Evolutionary conservation across 2,329 filamentous ascomycete genomes (phyloP).

Genomic region (Neophaeococcomyces aloes): DNA sequence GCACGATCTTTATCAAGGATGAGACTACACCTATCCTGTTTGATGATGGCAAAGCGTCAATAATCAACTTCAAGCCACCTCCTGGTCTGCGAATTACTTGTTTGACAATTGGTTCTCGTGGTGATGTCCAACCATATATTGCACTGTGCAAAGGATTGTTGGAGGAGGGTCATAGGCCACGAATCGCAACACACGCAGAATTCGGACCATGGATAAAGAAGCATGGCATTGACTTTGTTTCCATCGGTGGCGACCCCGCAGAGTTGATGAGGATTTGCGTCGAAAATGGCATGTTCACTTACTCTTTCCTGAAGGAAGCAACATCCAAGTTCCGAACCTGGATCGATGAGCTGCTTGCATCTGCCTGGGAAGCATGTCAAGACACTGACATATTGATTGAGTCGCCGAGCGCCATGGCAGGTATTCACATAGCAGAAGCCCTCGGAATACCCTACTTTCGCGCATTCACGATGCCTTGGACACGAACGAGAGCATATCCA

Average conservation of each 20-base stretch:
- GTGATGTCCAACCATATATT: slow-evolving; percentile 96
- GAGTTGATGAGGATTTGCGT: slow-evolving; percentile 95
- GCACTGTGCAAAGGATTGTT: slow-evolving; percentile 83
- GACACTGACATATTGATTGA: slow-evolving; percentile 85
- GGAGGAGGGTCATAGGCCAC: slow-evolving; percentile 73
- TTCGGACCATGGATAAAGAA: slow-evolving; percentile 80
- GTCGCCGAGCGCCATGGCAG: slow-evolving; percentile 91
- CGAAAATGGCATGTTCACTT: slow-evolving; percentile 94
- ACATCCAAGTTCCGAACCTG: slow-evolving; percentile 83
- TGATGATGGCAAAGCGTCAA: slow-evolving; percentile 77
- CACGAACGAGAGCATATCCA: slow-evolving; percentile 84
- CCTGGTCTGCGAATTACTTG: slow-evolving; percentile 77
- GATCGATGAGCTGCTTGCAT: slow-evolving; percentile 77
- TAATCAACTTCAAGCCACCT: slow-evolving; percentile 80
- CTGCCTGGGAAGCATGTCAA: slow-evolving; percentile 74
- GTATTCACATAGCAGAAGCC: slow-evolving; percentile 93
- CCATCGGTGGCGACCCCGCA: slow-evolving; percentile 79
- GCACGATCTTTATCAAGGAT: slow-evolving; percentile 10
- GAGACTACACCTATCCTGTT: slow-evolving; percentile 67
- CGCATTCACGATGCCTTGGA: slow-evolving; percentile 98
- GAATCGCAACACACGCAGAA: slow-evolving; percentile 84
- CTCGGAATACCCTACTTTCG: slow-evolving; percentile 90
- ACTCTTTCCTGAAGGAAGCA: slow-evolving; percentile 78
- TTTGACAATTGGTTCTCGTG: slow-evolving; percentile 87
- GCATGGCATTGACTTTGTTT: slow-evolving; percentile 88